phyloP scores from a whole-genome alignment of 306 rosid genomes.

The Acacia crassicarpa region DNA sequence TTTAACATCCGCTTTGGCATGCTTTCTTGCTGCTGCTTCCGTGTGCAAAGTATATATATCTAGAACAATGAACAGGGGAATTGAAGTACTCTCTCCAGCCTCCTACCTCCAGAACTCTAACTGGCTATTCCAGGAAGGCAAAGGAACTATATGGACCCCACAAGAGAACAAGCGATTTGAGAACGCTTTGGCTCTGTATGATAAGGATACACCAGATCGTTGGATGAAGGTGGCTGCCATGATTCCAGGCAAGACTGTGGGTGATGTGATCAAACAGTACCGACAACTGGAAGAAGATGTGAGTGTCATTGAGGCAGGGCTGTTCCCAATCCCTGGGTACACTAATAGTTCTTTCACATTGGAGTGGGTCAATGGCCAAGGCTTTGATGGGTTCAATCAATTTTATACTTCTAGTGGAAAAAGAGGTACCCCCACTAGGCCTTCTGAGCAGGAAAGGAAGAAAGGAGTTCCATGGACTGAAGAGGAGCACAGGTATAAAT shows the following conservation, averaged over 20 bases:
- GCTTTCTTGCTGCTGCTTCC: slow-evolving; percentile 30
- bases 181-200: slow-evolving; percentile 66
- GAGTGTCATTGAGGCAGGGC: slow-evolving; percentile 71
- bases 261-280: slow-evolving; percentile 77
- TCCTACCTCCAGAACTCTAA: slow-evolving; percentile 56
- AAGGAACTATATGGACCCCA: slow-evolving; percentile 62
- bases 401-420: slow-evolving; percentile 48
- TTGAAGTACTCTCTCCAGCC: slow-evolving; percentile 62
- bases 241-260: slow-evolving; percentile 75
- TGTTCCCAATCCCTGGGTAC: slow-evolving; percentile 63
- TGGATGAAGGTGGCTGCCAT: slow-evolving; percentile 62
- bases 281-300: slow-evolving; percentile 72
- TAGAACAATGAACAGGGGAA: slow-evolving; percentile 48
- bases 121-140: slow-evolving; percentile 69
- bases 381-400: slow-evolving; percentile 57
- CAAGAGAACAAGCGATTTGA: slow-evolving; percentile 77
- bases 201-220: slow-evolving; percentile 70
- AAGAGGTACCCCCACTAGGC: slow-evolving; percentile 50
- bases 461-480: slow-evolving; percentile 90
- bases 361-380: slow-evolving; percentile 58
- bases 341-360: slow-evolving; percentile 53
- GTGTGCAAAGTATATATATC: slow-evolving; percentile 6
- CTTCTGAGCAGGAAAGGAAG: slow-evolving; percentile 77
- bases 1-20: slow-evolving; percentile 3
- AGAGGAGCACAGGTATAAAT: slow-evolving; percentile 76